These are phyloP conservation scores for Dioscorea cayenensis DNA, from an alignment of 116 monocot genomes.

Conservation along the genomic window DNA sequence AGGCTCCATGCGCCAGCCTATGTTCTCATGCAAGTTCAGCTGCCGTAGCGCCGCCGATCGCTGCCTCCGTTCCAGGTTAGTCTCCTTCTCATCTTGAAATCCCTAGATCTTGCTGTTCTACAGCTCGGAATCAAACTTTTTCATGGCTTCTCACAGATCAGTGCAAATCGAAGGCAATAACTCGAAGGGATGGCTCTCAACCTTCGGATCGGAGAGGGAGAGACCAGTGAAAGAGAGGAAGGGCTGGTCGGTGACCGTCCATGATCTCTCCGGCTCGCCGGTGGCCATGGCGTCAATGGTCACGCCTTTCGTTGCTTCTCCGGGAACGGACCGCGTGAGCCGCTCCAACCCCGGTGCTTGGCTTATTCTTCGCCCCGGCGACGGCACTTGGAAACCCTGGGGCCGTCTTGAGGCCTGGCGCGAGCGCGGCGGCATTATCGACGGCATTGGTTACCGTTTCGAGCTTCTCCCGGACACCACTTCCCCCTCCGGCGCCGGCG, in stretches of 20 bases:
- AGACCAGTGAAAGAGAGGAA: conserved; percentile 55
- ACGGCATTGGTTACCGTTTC: conserved; percentile 65
- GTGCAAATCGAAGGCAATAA: conserved; percentile 38
- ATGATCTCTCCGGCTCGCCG: conserved; percentile 74
- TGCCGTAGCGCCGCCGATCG: conserved; percentile 45
- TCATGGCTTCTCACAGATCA: conserved; percentile 22
- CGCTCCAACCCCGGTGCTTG: conserved; percentile 71
- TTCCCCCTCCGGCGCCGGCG: conserved; percentile 22
- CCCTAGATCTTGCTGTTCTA: neutral
- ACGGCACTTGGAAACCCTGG: conserved; percentile 79
- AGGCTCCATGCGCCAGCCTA: conserved; percentile 49
- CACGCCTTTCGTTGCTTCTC: conserved; percentile 75
- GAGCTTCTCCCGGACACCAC: conserved; percentile 52
- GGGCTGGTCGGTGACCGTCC: conserved; percentile 72
- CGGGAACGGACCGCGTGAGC: conserved; percentile 61
- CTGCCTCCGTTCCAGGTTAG: conserved; percentile 32
- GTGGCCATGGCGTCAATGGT: conserved; percentile 90
- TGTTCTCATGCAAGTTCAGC: conserved; percentile 72
- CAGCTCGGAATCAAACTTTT: neutral
- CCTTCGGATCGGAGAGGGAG: conserved; percentile 56
- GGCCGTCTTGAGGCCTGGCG: conserved; percentile 54
- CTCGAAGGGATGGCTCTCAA: conserved; percentile 27
- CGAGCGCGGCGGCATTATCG: conserved; percentile 36
- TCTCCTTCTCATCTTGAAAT: neutral
- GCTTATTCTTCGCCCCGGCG: conserved; percentile 48